A percentile compares a stretch with the other conserved stretches of the same genome.
phyloP scores from a whole-genome alignment of 2,329 filamentous ascomycete species.

The Aureobasidium sp. region DNA sequence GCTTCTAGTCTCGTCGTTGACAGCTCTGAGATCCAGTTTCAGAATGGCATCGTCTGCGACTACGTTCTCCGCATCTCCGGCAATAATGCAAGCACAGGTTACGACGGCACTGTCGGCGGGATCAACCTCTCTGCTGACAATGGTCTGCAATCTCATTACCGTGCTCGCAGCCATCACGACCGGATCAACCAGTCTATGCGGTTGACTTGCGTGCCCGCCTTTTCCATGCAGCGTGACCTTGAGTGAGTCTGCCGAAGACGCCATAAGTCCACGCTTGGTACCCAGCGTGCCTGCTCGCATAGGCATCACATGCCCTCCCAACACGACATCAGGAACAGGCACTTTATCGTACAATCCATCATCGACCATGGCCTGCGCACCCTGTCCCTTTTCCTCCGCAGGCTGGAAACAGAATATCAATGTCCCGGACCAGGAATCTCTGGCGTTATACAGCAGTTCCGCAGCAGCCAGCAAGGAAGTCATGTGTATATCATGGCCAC shows the following conservation, averaged over 20 bases:
- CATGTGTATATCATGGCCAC: slow-evolving; percentile 62
- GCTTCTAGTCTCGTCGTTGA: slow-evolving; percentile 39
- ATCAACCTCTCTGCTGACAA: slow-evolving; percentile 50
- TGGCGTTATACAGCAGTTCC: slow-evolving; percentile 40
- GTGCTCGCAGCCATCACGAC: slow-evolving; percentile 51
- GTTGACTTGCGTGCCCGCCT: slow-evolving; percentile 52
- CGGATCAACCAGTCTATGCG: slow-evolving; percentile 52
- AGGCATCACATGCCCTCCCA: slow-evolving; percentile 53
- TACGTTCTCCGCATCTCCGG: slow-evolving; percentile 55
- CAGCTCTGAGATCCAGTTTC: slow-evolving; percentile 49
- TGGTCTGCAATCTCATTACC: slow-evolving; percentile 52
- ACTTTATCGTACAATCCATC: slow-evolving; percentile 51
- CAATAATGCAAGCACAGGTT: slow-evolving; percentile 53
- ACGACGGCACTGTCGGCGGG: slow-evolving; percentile 50
- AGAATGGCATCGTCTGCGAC: slow-evolving; percentile 51
- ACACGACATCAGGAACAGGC: slow-evolving; percentile 49
- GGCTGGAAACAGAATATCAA: slow-evolving; percentile 61
- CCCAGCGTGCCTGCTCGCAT: slow-evolving; percentile 35
- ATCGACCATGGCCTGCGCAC: slow-evolving; percentile 57
- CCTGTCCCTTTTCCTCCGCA: slow-evolving; percentile 56
- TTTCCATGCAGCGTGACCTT: slow-evolving; percentile 50
- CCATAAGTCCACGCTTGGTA: slow-evolving; percentile 36
- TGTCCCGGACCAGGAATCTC: slow-evolving; percentile 54
- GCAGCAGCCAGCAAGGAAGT: slow-evolving; percentile 51
- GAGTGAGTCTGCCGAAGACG: slow-evolving; percentile 35